A percentile compares a stretch with the other conserved stretches of the same genome.
These are phyloP conservation scores for Blepharisma japonicum DNA, from an alignment of 73 alveolate species.

Conservation along the genomic window DNA sequence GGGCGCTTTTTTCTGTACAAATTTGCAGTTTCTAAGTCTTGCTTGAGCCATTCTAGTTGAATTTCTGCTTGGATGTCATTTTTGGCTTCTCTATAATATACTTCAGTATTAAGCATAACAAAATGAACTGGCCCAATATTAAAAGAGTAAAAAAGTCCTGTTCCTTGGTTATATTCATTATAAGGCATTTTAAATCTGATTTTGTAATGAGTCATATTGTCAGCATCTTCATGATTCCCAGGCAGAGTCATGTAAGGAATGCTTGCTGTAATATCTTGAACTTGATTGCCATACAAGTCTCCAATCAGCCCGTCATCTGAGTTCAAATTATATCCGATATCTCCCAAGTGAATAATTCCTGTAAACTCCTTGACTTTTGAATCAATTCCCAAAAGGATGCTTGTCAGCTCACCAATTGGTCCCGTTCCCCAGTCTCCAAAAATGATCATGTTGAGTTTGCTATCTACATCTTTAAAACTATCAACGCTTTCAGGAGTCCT, in stretches of 20 bases:
- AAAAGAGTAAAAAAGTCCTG: constrained; percentile 17
- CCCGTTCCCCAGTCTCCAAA: neutral
- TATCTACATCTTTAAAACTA: neutral
- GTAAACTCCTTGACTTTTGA: neutral
- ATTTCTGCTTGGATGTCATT: neutral
- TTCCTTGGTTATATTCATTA: constrained; percentile 1
- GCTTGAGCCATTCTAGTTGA: neutral
- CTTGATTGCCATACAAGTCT: neutral
- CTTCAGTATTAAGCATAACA: neutral
- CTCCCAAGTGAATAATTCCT: neutral
- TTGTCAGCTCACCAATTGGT: neutral
- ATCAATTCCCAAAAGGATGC: neutral
- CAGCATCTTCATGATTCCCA: neutral
- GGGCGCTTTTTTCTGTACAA: neutral
- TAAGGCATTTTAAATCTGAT: neutral
- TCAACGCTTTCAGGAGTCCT: neutral
- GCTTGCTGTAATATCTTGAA: neutral
- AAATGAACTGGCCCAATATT: neutral
- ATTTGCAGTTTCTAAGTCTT: neutral
- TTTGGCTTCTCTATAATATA: neutral
- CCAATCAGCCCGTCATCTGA: neutral
- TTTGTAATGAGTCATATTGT: neutral
- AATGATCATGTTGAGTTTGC: neutral
- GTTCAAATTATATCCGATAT: neutral
- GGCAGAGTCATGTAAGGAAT: constrained; percentile 11